Percentiles rank a stretch among this genome's conserved stretches.
Evolutionary conservation across 2,329 filamentous ascomycete genomes (phyloP).

Genomic region (Alternaria sp.): DNA sequence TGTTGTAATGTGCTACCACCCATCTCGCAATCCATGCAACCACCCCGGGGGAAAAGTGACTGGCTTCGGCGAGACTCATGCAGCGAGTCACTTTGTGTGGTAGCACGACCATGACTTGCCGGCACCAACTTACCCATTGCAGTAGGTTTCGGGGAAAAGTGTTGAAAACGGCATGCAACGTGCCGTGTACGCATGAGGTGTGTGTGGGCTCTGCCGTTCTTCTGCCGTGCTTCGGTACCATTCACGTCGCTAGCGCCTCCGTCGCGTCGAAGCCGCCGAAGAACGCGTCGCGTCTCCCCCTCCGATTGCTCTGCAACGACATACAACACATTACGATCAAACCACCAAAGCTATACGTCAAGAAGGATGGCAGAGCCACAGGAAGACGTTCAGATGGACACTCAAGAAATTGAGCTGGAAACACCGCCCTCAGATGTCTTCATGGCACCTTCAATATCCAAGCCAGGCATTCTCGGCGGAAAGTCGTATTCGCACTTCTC

Average conservation of each 20-base stretch:
- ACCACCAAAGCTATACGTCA: background rate
- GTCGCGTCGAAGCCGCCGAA: conserved; percentile 12
- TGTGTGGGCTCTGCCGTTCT: conserved; percentile 11
- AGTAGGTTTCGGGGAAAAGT: conserved; percentile 20
- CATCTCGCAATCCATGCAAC: background rate
- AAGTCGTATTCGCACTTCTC: conserved; percentile 60
- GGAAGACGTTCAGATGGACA: conserved; percentile 47
- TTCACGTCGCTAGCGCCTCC: conserved; percentile 14
- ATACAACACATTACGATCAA: background rate
- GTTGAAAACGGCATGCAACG: conserved; percentile 33
- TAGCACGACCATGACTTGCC: conserved; percentile 10
- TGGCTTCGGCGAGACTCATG: conserved; percentile 10
- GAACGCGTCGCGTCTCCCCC: conserved; percentile 29
- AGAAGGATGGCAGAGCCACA: conserved; percentile 37
- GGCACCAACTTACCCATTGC: conserved; percentile 14
- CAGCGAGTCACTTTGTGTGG: conserved; percentile 9
- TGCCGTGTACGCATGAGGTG: conserved; percentile 29
- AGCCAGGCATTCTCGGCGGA: conserved; percentile 51
- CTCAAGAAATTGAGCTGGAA: conserved; percentile 47
- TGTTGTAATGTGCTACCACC: background rate
- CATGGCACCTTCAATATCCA: conserved; percentile 58
- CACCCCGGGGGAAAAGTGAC: conserved; percentile 2
- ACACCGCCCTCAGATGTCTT: conserved; percentile 53
- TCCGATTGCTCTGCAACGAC: conserved; percentile 14
- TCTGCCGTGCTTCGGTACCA: conserved; percentile 9